Evolutionary conservation across 2,329 filamentous ascomycete species (phyloP), one percentile per base, ranked within the genome.

Genomic region (Graphilbum sp.): DNA sequence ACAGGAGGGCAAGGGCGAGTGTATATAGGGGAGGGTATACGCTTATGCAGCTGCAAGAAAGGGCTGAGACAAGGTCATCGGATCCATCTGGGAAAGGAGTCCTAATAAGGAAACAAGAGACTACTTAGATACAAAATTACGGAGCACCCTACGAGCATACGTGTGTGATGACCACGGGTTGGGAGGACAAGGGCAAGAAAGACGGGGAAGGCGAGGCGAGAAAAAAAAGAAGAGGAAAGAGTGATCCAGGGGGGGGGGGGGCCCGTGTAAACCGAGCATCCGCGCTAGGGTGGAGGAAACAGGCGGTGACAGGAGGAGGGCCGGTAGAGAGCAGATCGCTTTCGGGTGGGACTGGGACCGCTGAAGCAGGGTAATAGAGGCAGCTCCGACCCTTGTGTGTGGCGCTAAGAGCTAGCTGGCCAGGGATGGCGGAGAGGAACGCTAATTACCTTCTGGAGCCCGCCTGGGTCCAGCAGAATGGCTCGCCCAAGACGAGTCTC

Each of bases 11-110:
- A 32, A 29, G 19, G 43, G 36, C 38, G 33, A 36, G 38, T 32
- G 34, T 32, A 34, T 34, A 41, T n/a, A n/a, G n/a, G n/a, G 30
- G 30, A 18, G 7, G 30, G 13, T 8, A 29, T 29, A 29, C 13
- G 13, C 15, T 13, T 29, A 29, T 15, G 12, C 13, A 6, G 20
- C 31, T 36, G 32, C 32, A 36, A 36, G 25, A 43, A 41, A 44
- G 41, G 43, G 43, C 43, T 43, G 41, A 44, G 39, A 40, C 37
- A 40, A 35, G 42, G 44, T 45, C 44, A 46, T 34, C 44, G 34
- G 45, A 43, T 43, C 39, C 41, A 44, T 44, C 27, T 12, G 15
- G 27, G 15, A 30, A 12, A 25, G 13, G 27, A 29, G 15, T 8
- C 27, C 27, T 29, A 29, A 29, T 10, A 15, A 29, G 27, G 27